Percentiles rank a stretch among this genome's conserved stretches.
Evolutionary conservation across 352 stramenopile species (phyloP).

Genomic region (Globisporangium yorkense): DNA sequence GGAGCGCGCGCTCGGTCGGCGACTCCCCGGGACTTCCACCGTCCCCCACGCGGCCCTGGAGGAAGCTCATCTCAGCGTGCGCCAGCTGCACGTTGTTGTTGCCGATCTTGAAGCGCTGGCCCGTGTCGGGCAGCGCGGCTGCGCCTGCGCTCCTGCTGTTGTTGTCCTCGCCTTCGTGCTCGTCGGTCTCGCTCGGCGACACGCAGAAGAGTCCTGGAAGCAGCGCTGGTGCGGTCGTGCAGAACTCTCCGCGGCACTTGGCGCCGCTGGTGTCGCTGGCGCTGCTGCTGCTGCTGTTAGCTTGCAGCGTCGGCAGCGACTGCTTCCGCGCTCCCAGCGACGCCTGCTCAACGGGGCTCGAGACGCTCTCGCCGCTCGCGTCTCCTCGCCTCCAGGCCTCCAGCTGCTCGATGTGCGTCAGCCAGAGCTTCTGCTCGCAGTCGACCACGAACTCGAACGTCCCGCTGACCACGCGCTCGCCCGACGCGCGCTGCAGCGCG

Average conservation of each 20-base stretch:
- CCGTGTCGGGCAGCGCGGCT: slow-evolving; percentile 30
- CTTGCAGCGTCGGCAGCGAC: slow-evolving; percentile 44
- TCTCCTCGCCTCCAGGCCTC: background rate
- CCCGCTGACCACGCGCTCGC: slow-evolving; percentile 14
- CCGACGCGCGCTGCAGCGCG: slow-evolving; percentile 15
- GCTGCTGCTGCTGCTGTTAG: slow-evolving; percentile 1
- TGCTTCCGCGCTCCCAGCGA: slow-evolving; percentile 6
- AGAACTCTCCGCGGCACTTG: slow-evolving; percentile 73
- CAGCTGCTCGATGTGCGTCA: slow-evolving; percentile 26
- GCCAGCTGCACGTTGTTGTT: slow-evolving; percentile 72
- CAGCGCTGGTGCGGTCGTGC: slow-evolving; percentile 20
- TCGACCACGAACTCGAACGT: slow-evolving; percentile 34
- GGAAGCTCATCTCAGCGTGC: slow-evolving; percentile 49
- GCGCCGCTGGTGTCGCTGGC: background rate
- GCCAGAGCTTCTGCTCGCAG: slow-evolving; percentile 26
- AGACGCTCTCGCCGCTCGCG: background rate
- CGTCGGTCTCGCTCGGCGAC: slow-evolving; percentile 1
- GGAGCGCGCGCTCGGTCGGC: slow-evolving; percentile 20
- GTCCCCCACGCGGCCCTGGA: slow-evolving; percentile 13
- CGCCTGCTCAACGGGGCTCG: background rate
- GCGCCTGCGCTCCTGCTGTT: slow-evolving; percentile 7
- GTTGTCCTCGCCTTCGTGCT: slow-evolving; percentile 1
- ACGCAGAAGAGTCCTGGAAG: slow-evolving; percentile 30
- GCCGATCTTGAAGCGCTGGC: slow-evolving; percentile 59
- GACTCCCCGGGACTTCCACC: background rate